Conservation (phyloP, 768 basidiomycete genomes). For the Pseudohyphozyma bogoriensis region DNA sequence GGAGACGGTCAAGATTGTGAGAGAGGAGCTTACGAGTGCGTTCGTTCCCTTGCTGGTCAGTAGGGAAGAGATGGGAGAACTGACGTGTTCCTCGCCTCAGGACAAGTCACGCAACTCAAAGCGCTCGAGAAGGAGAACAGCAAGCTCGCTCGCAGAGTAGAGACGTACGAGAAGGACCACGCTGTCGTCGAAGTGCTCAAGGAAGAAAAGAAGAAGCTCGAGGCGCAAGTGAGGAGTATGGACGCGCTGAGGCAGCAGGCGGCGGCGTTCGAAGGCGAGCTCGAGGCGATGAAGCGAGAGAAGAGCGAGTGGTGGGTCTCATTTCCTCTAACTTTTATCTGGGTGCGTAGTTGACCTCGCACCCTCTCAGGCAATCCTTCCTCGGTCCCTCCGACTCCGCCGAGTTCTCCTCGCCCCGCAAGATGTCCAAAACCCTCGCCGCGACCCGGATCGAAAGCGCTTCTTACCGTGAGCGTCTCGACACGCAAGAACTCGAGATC, state of each 20-base stretch:
- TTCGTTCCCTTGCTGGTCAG: no score
- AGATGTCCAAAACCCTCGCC: conserved; percentile 31
- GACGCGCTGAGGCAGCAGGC: conserved; percentile 18
- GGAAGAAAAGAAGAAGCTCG: conserved; percentile 31
- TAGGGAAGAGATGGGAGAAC: no score
- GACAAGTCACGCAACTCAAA: conserved; percentile 30
- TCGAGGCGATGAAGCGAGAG: conserved; percentile 23
- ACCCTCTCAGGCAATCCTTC: conserved; percentile 14
- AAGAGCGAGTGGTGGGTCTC: conserved; percentile 28
- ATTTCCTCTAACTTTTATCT: no score
- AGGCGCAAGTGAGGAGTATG: conserved; percentile 22
- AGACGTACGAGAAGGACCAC: conserved; percentile 27
- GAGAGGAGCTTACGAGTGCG: conserved; percentile 25
- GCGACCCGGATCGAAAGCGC: conserved; percentile 28
- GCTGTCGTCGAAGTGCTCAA: conserved; percentile 30
- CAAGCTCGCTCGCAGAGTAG: conserved; percentile 27
- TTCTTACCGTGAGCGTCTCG: conserved; percentile 26
- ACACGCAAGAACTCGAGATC: conserved; percentile 21
- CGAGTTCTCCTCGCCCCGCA: conserved; percentile 24
- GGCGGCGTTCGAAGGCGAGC: conserved; percentile 15
- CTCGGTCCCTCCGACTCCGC: conserved; percentile 11
- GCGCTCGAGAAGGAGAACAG: conserved; percentile 31
- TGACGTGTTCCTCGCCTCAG: not conserved
- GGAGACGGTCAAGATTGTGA: conserved; percentile 11
- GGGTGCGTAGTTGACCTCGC: not conserved